Percentiles rank a stretch among this genome's conserved stretches.
phyloP scores from a whole-genome alignment of 805 yeast genomes.

The Sporopachydermia quercuum region DNA sequence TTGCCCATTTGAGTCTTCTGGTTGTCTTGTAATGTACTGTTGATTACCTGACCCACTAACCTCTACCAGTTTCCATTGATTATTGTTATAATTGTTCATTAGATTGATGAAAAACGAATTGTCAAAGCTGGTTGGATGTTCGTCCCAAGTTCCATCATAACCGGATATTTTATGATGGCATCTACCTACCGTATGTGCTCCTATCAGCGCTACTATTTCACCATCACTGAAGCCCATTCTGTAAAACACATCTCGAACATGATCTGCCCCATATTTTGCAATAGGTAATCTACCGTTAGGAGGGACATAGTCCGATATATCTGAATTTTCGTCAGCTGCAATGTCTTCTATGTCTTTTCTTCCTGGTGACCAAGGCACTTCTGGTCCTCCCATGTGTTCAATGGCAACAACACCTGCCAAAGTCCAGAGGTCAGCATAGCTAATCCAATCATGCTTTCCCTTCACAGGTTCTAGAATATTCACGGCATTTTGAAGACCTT shows the following conservation, averaged over 20 bases:
- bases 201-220: constrained; percentile 31
- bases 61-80: constrained; percentile 14
- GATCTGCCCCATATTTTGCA: constrained; percentile 28
- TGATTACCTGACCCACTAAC: constrained; percentile 28
- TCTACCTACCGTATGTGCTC: constrained; percentile 35
- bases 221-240: constrained; percentile 33
- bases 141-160: constrained; percentile 35
- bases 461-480: constrained; percentile 26
- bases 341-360: constrained; percentile 35
- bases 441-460: constrained; percentile 28
- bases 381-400: constrained; percentile 35
- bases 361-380: constrained; percentile 67
- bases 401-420: constrained; percentile 36
- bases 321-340: constrained; percentile 14
- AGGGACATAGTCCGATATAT: constrained; percentile 20
- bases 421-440: constrained; percentile 37
- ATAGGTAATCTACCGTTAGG: constrained; percentile 37
- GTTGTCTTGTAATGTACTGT: constrained; percentile 24
- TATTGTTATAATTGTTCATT: constrained; percentile 21
- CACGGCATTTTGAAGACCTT: constrained; percentile 35
- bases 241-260: constrained; percentile 29
- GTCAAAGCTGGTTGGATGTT: constrained; percentile 24
- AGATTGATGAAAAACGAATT: constrained; percentile 28
- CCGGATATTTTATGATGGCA: constrained; percentile 33
- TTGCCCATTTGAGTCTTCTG: constrained; percentile 9